Base-by-base conservation (phyloP, 352 stramenopile genomes). In the Pelagophyceae sp. region DNA sequence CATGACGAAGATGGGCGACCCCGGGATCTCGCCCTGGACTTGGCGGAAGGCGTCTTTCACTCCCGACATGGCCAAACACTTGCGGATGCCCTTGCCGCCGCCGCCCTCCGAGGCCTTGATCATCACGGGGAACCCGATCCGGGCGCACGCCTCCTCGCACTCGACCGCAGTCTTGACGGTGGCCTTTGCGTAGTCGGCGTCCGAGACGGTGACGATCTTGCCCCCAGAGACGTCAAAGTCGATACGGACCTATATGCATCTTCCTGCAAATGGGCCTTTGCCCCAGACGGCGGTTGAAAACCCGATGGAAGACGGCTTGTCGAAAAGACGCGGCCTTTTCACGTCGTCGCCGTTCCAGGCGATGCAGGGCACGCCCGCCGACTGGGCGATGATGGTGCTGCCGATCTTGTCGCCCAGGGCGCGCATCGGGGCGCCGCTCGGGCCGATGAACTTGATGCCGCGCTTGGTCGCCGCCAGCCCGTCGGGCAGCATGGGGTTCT, bases 391-490 rank as follows among this genome's bases (percentile, higher is more conserved):
- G 83, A 99, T 99, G 33, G 96, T 99, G 58, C 91, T 98, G 45
- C 96, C 96, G 85, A 99, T 99, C 84, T 99, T 99, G 87, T 99
- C 97, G 51, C 97, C 97, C 25, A 99, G 84, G 37, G 96, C 96
- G 77, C 92, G 88, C 97, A 99, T 99, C 63, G 97, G 93, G 79
- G 95, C 96, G 81, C 91, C 94, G 40, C 93, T 89, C 17, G 97
- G 97, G 3, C 97, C 97, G 80, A 99, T 98, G 83, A 99, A 99
- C 79, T 97, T 88, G 78, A 99, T 99, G 65, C 95, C 90, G 37
- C 94, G 93, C 54, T 81, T 79, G 38, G 86, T 96, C 72, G 91
- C 89, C 38, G 85, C 84, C 17, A 99, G 87, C 23, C 92, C 91
- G 81, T 99, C 92, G 5, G 97, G 97, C 40, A 99, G 87, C 33